Conservation (phyloP, 1,139 yeast genomes). For the Zygoascus hellenicus region DNA sequence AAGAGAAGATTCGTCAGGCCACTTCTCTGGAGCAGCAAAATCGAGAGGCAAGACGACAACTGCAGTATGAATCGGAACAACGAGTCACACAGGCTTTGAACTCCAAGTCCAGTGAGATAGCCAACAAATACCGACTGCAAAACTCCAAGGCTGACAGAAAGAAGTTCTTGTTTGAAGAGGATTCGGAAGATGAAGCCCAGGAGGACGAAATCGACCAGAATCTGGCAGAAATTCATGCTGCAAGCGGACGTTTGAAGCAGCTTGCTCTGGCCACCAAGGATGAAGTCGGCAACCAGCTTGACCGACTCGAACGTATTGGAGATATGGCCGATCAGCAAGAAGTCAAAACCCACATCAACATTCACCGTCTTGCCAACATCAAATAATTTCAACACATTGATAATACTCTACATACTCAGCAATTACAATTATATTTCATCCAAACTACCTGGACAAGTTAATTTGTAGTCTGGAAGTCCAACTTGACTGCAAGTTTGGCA, state of each 20-base stretch:
- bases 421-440: not conserved
- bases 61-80: slow-evolving; percentile 43
- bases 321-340: slow-evolving; percentile 50
- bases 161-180: slow-evolving; percentile 53
- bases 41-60: slow-evolving; percentile 41
- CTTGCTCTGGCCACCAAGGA: slow-evolving; percentile 49
- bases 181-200: slow-evolving; percentile 56
- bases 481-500: slow-evolving; percentile 3
- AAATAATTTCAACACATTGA: slow-evolving; percentile 21
- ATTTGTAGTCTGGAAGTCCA: slow-evolving; percentile 9
- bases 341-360: slow-evolving; percentile 47
- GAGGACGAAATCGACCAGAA: slow-evolving; percentile 54
- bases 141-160: slow-evolving; percentile 34
- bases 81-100: slow-evolving; percentile 42
- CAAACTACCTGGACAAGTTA: not conserved
- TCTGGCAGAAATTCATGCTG: slow-evolving; percentile 44
- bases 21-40: slow-evolving; percentile 49
- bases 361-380: slow-evolving; percentile 38
- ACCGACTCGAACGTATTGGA: slow-evolving; percentile 48
- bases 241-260: slow-evolving; percentile 45
- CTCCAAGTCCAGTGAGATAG: slow-evolving; percentile 34
- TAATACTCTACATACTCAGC: not conserved
- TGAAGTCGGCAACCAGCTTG: slow-evolving; percentile 48
- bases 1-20: slow-evolving; percentile 61
- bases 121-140: slow-evolving; percentile 33